Evolutionary conservation across 148 eudicot species (phyloP).

Genomic region (Rhododendron simsii): DNA sequence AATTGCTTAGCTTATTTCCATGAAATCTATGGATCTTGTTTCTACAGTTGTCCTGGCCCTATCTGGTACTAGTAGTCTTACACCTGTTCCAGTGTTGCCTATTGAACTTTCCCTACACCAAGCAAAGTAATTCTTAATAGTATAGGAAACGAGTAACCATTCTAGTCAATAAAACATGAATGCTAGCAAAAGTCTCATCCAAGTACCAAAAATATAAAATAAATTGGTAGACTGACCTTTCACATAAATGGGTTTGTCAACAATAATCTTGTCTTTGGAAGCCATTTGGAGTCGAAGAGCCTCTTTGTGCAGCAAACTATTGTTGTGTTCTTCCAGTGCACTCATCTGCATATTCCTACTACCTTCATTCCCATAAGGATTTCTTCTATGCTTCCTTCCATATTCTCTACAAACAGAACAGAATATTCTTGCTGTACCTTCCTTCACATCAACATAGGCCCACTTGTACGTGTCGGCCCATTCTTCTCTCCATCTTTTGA

Average conservation of each 20-base stretch:
- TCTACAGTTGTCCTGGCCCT: neutral
- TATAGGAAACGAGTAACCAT: too few species aligned
- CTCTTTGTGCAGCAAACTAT: slow-evolving; percentile 94
- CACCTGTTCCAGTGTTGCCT: neutral
- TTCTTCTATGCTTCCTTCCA: slow-evolving; percentile 94
- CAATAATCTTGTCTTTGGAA: slow-evolving; percentile 81
- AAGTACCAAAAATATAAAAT: slow-evolving; percentile 10
- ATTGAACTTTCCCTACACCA: neutral
- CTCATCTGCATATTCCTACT: slow-evolving; percentile 99
- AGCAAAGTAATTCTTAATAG: neutral
- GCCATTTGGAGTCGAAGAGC: slow-evolving; percentile 95
- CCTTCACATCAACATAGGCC: slow-evolving; percentile 97
- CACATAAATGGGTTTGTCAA: slow-evolving; percentile 80
- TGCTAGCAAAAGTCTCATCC: neutral
- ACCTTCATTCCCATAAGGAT: slow-evolving; percentile 99
- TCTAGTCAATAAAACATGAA: neutral
- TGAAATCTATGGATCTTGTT: neutral
- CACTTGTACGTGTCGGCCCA: slow-evolving; percentile 99
- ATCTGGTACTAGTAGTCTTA: neutral
- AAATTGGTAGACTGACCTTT: slow-evolving; percentile 56
- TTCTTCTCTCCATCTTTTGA: slow-evolving; percentile 98
- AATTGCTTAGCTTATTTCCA: neutral
- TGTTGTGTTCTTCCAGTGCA: slow-evolving; percentile 95
- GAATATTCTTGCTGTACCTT: slow-evolving; percentile 88
- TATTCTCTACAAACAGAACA: slow-evolving; percentile 95